Evolutionary conservation across 768 basidiomycete genomes (phyloP).

Genomic region (Suillus discolor): DNA sequence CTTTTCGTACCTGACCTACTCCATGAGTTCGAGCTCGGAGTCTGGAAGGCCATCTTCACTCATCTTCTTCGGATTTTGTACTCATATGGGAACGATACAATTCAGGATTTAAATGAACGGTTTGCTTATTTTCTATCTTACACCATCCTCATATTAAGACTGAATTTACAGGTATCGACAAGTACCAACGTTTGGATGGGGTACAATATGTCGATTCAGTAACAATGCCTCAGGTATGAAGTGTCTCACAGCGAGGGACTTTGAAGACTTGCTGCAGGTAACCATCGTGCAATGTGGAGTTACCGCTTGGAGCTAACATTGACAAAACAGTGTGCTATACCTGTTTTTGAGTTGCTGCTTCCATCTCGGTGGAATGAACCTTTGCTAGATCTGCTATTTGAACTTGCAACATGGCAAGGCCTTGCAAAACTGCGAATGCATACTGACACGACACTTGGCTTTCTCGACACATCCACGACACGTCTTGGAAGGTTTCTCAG

Average conservation of each 20-base stretch:
- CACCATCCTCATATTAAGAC: neutral
- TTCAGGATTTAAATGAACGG: neutral
- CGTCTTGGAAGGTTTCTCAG: slow-evolving; percentile 20
- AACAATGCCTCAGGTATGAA: slow-evolving; percentile 22
- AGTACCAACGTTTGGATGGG: slow-evolving; percentile 13
- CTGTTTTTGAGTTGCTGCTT: slow-evolving; percentile 31
- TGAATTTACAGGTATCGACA: neutral
- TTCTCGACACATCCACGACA: neutral
- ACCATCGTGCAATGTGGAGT: neutral
- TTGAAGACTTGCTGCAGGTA: slow-evolving; percentile 18
- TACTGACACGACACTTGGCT: neutral
- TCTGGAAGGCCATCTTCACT: slow-evolving; percentile 37
- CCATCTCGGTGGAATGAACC: neutral
- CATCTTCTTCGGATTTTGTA: slow-evolving; percentile 40
- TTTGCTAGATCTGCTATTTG: slow-evolving; percentile 22
- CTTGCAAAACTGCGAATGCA: neutral
- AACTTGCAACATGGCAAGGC: slow-evolving; percentile 22
- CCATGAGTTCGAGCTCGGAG: slow-evolving; percentile 41
- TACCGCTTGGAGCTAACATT: neutral
- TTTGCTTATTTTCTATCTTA: neutral
- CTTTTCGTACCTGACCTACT: slow-evolving; percentile 38
- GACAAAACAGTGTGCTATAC: slow-evolving; percentile 28
- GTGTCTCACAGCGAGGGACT: slow-evolving; percentile 10
- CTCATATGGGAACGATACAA: neutral
- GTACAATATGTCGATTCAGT: slow-evolving; percentile 11